These are phyloP conservation scores for Wallacemonas collosoma DNA, from an alignment of 208 protist species.

Conservation along the genomic window DNA sequence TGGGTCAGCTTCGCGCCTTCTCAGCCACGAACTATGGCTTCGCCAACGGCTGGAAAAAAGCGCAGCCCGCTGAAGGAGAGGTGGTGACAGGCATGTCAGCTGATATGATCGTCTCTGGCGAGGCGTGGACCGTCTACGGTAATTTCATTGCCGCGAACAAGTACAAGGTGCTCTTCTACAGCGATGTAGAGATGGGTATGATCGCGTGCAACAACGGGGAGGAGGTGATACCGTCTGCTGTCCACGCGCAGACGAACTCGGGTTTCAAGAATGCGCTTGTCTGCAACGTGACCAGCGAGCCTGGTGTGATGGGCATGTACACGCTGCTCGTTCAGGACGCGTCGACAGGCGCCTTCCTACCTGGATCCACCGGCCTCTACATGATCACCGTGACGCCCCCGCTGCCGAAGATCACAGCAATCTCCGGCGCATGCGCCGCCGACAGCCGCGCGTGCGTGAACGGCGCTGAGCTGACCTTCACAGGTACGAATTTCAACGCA, in stretches of 20 bases:
- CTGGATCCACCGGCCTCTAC: conserved; percentile 24
- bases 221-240: not conserved
- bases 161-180: conserved; percentile 46
- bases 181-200: conserved; percentile 16
- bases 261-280: conserved; percentile 20
- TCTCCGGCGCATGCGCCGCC: conserved; percentile 29
- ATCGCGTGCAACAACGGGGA: conserved; percentile 11
- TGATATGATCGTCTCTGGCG: conserved; percentile 29
- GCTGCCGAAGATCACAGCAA: conserved; percentile 28
- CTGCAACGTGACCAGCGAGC: conserved; percentile 30
- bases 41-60: conserved; percentile 11
- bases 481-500: conserved; percentile 40
- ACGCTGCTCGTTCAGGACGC: conserved; percentile 28
- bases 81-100: conserved; percentile 27
- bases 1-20: not conserved
- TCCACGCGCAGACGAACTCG: not conserved
- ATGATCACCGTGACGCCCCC: conserved; percentile 34
- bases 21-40: not conserved
- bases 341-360: conserved; percentile 24
- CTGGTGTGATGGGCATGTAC: conserved; percentile 42
- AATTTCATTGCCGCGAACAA: conserved; percentile 25
- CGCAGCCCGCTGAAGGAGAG: conserved; percentile 1
- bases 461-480: conserved; percentile 31
- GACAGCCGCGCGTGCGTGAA: conserved; percentile 32
- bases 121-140: conserved; percentile 29